phyloP scores from a whole-genome alignment of 139 green algal species.

The Trebouxia sp. region DNA sequence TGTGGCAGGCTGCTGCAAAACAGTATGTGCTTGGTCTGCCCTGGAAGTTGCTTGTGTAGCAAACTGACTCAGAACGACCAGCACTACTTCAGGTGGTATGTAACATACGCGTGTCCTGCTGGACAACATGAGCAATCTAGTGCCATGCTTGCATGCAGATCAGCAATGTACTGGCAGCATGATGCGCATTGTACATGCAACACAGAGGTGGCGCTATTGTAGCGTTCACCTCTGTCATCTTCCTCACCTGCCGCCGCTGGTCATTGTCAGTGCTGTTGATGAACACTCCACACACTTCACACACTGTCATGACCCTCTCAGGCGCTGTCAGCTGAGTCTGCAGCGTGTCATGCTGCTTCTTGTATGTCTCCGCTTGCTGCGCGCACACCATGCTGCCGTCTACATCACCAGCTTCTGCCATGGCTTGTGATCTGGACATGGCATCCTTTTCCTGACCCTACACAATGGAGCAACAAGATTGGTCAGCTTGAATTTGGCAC shows the following conservation, averaged over 20 bases:
- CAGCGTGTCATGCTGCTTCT: slow-evolving; percentile 67
- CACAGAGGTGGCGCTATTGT: slow-evolving; percentile 2
- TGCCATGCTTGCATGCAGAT: no score
- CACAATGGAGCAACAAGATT: not conserved
- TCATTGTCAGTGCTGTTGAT: slow-evolving; percentile 87
- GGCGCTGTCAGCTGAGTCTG: slow-evolving; percentile 60
- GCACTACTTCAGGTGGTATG: no score
- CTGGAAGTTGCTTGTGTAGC: no score
- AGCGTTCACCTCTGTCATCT: slow-evolving; percentile 18
- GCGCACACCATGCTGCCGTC: slow-evolving; percentile 70
- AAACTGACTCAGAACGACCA: no score
- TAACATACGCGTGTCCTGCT: no score
- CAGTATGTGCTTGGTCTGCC: no score
- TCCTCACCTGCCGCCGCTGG: slow-evolving; percentile 54
- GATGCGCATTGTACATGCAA: no score
- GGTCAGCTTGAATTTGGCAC: no score
- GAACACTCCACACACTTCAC: slow-evolving; percentile 87
- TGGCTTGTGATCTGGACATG: slow-evolving; percentile 51
- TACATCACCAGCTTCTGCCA: slow-evolving; percentile 80
- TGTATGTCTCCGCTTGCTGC: slow-evolving; percentile 63
- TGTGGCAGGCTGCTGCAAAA: no score
- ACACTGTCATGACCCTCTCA: slow-evolving; percentile 77
- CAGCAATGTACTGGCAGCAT: no score
- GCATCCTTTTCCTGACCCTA: slow-evolving; percentile 55
- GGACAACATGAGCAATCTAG: no score